Evolutionary conservation across 1,284 basidiomycete genomes (phyloP).

Genomic region (Farysia itapuensis): DNA sequence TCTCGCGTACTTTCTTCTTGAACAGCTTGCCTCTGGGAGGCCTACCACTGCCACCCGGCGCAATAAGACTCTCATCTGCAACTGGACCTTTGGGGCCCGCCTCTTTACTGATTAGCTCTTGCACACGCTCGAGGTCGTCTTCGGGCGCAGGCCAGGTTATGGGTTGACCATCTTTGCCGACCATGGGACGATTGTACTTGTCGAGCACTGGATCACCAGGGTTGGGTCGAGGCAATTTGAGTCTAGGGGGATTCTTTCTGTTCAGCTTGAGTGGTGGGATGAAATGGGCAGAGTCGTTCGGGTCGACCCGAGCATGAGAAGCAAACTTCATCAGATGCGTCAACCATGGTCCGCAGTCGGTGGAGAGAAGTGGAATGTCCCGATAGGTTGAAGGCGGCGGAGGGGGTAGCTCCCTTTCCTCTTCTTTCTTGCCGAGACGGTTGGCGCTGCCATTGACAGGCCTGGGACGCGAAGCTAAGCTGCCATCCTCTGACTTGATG

Average conservation of each 20-base stretch:
- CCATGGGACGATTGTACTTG: slow-evolving; percentile 46
- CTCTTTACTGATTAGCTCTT: slow-evolving; percentile 33
- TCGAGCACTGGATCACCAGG: slow-evolving; percentile 52
- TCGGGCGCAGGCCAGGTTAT: slow-evolving; percentile 43
- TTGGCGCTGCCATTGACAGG: slow-evolving; percentile 15
- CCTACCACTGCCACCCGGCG: slow-evolving; percentile 30
- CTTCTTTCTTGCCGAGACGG: slow-evolving; percentile 16
- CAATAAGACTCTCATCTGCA: slow-evolving; percentile 37
- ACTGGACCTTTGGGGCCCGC: slow-evolving; percentile 22
- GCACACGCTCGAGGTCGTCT: slow-evolving; percentile 38
- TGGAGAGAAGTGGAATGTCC: slow-evolving; percentile 55
- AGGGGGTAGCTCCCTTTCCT: slow-evolving; percentile 23
- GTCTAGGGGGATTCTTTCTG: slow-evolving; percentile 55
- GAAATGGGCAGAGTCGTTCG: slow-evolving; percentile 48
- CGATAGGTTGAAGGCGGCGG: slow-evolving; percentile 48
- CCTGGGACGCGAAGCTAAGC: slow-evolving; percentile 1
- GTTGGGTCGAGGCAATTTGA: slow-evolving; percentile 46
- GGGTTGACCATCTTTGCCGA: slow-evolving; percentile 44
- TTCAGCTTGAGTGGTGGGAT: slow-evolving; percentile 57
- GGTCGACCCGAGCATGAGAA: slow-evolving; percentile 51
- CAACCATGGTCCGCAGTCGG: slow-evolving; percentile 32
- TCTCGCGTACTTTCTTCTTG: slow-evolving; percentile 55
- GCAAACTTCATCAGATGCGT: slow-evolving; percentile 56
- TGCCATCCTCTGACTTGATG: slow-evolving; percentile 19
- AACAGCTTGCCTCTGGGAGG: slow-evolving; percentile 42